Evolutionary conservation across 352 stramenopile species (phyloP), one percentile per base, ranked within the genome.

Genomic region (Phytophthora syringae): DNA sequence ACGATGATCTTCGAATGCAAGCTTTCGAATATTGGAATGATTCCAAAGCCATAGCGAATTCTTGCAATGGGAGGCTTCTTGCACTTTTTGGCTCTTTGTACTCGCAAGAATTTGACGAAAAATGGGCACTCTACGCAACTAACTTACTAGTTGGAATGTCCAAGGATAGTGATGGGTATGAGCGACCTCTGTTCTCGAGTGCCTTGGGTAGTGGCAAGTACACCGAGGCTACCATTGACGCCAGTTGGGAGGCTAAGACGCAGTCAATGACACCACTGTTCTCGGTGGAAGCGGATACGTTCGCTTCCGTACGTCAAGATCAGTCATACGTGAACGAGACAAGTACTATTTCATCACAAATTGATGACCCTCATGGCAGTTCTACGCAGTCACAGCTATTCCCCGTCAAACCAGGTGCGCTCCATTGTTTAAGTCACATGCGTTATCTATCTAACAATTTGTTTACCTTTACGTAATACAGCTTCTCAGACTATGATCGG

Each of bases 251-350:
- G 28, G 70, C 71, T 1, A 90, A 88, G 49, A 79, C 71, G 21
- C 80, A 86, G 40, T 89, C 74, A 2, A 93, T 95, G 79, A 72
- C 75, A 0, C 86, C 87, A 12, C 58, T 95, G 40, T 95, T 95
- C 55, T 95, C 83, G 0, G 74, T 93, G 16, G 84, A 93, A 57
- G 69, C 74, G 12, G 77, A 90, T 43, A 55, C 57, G 18, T 80
- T 94, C n/a, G n/a, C n/a, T n/a, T 76, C 56, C 34, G 45, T 53
- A 43, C 48, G 20, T 49, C 28, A 16, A 39, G 32, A 60, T 21
- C 37, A 60, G 18, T 32, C 24, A 32, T 47, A 21, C 27, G 27
- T 32, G 27, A 32, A 32, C 27, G 18, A 27, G 24, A 7, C 24
- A 60, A 47, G 18, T 12, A 48, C 45, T 53, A 24, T 42, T 47